Evolutionary conservation across 371 early-diverging fungal species (phyloP), one percentile per base, ranked within the genome.

Genomic region (Mucor sp.): DNA sequence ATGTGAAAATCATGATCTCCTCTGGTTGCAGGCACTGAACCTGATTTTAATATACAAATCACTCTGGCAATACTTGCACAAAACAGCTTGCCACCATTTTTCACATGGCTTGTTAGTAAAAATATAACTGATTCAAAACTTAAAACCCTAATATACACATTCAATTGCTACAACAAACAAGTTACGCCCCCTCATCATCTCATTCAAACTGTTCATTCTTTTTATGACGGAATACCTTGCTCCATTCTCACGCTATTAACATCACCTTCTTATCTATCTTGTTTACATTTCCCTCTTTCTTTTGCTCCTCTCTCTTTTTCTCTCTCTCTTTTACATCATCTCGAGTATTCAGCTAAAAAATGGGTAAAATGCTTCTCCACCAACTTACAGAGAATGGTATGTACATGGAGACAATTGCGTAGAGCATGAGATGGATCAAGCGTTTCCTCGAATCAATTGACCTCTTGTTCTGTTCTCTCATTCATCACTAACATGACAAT

Each of bases 231-330:
- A 57, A 57, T 19, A 33, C 19, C 15, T 19, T 33, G 33, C 33
- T 33, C 21, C 33, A 57, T 57, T 57, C 57, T 57, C 57, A 57
- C 57, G 57, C 57, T 33, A n/a, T 32, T 19, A 17, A 57, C 57
- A 32, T 19, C 19, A 23, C 19, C 19, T 23, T 28, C 57, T 57
- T 32, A 32, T 32, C 32, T 33, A 30, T 33, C n/a, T 17, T 32
- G 19, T 33, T 33, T 57, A 50, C 30, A 14, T 32, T 15, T 21
- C 17, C 17, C 19, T 57, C 19, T 57, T 19, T 32, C n/a, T 33
- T n/a, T 19, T 11, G 15, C 57, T 57, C 7, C 19, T 11, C 8
- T 57, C 11, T 33, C n/a, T n/a, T 19, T 19, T 11, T n/a, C 15
- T 19, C 5, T 44, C 4, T 47, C 47, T 25, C 27, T 15, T 53